Percentiles rank a stretch among this genome's conserved stretches.
These are phyloP conservation scores for Daldinia grandis DNA, from an alignment of 495 filamentous ascomycete species.

Conservation along the genomic window DNA sequence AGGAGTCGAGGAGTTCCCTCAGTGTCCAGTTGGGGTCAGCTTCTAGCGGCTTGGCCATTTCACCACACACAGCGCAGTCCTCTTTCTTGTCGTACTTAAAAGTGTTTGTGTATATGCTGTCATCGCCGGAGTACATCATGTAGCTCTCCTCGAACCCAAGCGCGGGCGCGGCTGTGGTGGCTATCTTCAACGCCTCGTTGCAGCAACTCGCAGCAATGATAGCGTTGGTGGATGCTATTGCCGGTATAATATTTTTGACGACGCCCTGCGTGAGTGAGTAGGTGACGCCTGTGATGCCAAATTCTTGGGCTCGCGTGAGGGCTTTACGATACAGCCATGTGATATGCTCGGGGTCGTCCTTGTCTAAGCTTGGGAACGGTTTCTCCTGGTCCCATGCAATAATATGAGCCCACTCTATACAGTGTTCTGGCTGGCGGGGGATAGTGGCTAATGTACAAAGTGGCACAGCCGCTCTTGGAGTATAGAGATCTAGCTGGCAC, in stretches of 20 bases:
- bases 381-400: conserved; percentile 72
- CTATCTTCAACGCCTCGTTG: conserved; percentile 96
- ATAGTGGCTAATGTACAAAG: conserved; percentile 97
- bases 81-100: conserved; percentile 91
- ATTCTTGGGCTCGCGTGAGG: conserved; percentile 79
- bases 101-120: conserved; percentile 94
- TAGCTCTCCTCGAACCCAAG: conserved; percentile 80
- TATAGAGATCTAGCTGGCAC: conserved; percentile 98
- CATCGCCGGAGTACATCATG: conserved; percentile 99
- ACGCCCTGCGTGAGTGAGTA: conserved; percentile 98
- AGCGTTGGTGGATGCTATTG: conserved; percentile 97
- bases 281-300: conserved; percentile 91
- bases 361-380: conserved; percentile 77
- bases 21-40: conserved; percentile 78
- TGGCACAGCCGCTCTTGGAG: conserved; percentile 90
- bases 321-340: conserved; percentile 95
- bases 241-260: conserved; percentile 99
- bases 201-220: conserved; percentile 95
- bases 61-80: conserved; percentile 95
- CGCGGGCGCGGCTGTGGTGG: conserved; percentile 78
- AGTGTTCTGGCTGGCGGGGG: conserved; percentile 96
- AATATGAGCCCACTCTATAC: conserved; percentile 98
- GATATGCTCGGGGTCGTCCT: conserved; percentile 96
- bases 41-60: conserved; percentile 73
- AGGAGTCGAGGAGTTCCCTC: conserved; percentile 82